Evolutionary conservation across 495 filamentous ascomycete genomes (phyloP), one percentile per base, ranked within the genome.

Genomic region (Talaromyces trachyspermus): DNA sequence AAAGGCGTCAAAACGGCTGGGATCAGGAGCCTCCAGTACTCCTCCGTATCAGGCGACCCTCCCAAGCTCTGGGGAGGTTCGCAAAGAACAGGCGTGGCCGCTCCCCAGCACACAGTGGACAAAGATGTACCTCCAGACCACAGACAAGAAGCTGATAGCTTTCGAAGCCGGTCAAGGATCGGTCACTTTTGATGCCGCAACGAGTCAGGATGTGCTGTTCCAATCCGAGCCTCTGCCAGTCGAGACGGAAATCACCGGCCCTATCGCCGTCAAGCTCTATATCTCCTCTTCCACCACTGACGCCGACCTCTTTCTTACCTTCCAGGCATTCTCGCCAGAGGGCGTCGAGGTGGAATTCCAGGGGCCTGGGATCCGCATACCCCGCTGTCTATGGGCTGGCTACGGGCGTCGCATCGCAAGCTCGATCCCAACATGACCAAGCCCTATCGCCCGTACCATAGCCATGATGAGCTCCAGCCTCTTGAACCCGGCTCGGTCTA

Each of bases 211-310:
- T n/a, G n/a, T n/a, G n/a, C n/a, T n/a, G 17, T 36, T 36, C 33
- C 4, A 5, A 4, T 5, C 7, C 11, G n/a, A 12, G 7, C 17
- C 17, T 7, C 33, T 36, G n/a, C 5, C 4, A 4, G 33, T 22
- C 5, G 78, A 83, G 45, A 83, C 71, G 0, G 82, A 84, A 51
- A 75, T 86, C 32, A 86, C 82, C 0, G 81, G 81, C 7, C 77
- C 85, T 46, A 67, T 83, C 39, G 66, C 76, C 4, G 79, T 78
- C 0, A 78, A 77, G 51, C 59, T 86, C 11, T 74, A 74, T 44
- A 70, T 84, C 0, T 80, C 76, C 0, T 62, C 77, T 24, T 74
- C 66, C 5, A 64, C 74, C 0, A 54, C 64, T 11, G 81, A 86
- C 41, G 76, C 84, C 9, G 82, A 86, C 54, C 57, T 86, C 25